Conservation (phyloP, 2,329 filamentous ascomycete genomes). For the Madurella fahalii region DNA sequence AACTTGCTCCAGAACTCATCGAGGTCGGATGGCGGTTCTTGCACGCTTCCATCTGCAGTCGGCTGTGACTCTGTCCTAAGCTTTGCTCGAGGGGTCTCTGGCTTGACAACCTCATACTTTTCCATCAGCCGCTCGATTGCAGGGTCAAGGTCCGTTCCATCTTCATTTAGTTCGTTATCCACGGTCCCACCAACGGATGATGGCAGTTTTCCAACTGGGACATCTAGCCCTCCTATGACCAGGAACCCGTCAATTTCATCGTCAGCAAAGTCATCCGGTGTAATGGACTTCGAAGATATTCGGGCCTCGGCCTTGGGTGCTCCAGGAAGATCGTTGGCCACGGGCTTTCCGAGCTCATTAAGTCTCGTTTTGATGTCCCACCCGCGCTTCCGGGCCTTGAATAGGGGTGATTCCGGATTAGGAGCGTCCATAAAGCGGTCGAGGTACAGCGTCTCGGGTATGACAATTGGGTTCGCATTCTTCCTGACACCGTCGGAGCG, state of each 20-base stretch:
- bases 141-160: background rate
- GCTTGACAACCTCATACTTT: slow-evolving; percentile 6
- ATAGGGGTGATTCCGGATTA: slow-evolving; percentile 54
- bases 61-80: background rate
- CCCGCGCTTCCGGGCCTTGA: slow-evolving; percentile 60
- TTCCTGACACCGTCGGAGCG: slow-evolving; percentile 72
- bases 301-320: background rate
- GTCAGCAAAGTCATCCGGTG: background rate
- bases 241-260: slow-evolving; percentile 16
- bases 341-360: slow-evolving; percentile 13
- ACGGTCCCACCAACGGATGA: background rate
- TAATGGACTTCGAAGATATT: background rate
- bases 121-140: slow-evolving; percentile 4
- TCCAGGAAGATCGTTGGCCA: background rate
- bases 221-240: background rate
- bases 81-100: background rate
- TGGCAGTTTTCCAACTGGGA: background rate
- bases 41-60: background rate
- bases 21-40: background rate
- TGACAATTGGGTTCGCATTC: slow-evolving; percentile 69
- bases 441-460: slow-evolving; percentile 79
- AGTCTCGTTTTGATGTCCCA: slow-evolving; percentile 58
- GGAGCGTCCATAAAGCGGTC: slow-evolving; percentile 80
- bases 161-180: too few relatives aligned
- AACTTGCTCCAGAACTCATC: slow-evolving; percentile 40